Evolutionary conservation across 2,329 filamentous ascomycete genomes (phyloP).

Genomic region (Passalora sequoiae): DNA sequence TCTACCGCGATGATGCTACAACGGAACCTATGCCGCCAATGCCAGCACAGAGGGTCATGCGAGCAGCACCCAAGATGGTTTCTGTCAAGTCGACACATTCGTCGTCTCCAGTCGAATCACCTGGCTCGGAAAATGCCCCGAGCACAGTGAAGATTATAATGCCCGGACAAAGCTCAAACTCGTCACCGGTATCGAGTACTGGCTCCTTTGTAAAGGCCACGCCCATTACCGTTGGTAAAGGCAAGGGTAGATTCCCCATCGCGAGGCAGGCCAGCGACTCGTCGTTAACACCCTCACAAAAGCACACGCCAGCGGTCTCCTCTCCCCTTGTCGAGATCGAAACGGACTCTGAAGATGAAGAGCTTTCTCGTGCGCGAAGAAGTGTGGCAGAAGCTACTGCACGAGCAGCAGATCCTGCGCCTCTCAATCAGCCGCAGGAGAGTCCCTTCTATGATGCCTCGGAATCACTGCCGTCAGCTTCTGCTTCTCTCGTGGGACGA

Average conservation of each 20-base stretch:
- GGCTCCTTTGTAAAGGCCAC: slow-evolving; percentile 40
- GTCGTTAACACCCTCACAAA: slow-evolving; percentile 19
- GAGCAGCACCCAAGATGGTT: slow-evolving; percentile 85
- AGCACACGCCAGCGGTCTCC: slow-evolving; percentile 26
- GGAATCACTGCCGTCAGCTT: slow-evolving; percentile 21
- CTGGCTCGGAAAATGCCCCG: slow-evolving; percentile 7
- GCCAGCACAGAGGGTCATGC: slow-evolving; percentile 78
- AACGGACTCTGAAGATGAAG: slow-evolving; percentile 29
- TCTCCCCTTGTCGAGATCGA: slow-evolving; percentile 29
- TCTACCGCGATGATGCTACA: slow-evolving; percentile 86
- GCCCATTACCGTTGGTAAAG: slow-evolving; percentile 41
- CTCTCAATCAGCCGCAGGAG: slow-evolving; percentile 26
- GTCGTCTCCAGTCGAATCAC: slow-evolving; percentile 14
- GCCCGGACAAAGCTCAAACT: slow-evolving; percentile 8
- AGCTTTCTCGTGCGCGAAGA: slow-evolving; percentile 29
- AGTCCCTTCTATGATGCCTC: slow-evolving; percentile 34
- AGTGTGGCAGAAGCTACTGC: slow-evolving; percentile 21
- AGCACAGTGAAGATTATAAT: slow-evolving; percentile 11
- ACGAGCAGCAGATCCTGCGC: slow-evolving; percentile 16
- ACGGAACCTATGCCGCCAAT: slow-evolving; percentile 67
- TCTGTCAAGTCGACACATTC: slow-evolving; percentile 61
- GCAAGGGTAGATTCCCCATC: slow-evolving; percentile 31
- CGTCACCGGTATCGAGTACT: slow-evolving; percentile 10
- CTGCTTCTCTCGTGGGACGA: slow-evolving; percentile 19
- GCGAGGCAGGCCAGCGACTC: slow-evolving; percentile 24